Conservation (phyloP, 1,284 basidiomycete species). For the Phylloporus gajari region DNA sequence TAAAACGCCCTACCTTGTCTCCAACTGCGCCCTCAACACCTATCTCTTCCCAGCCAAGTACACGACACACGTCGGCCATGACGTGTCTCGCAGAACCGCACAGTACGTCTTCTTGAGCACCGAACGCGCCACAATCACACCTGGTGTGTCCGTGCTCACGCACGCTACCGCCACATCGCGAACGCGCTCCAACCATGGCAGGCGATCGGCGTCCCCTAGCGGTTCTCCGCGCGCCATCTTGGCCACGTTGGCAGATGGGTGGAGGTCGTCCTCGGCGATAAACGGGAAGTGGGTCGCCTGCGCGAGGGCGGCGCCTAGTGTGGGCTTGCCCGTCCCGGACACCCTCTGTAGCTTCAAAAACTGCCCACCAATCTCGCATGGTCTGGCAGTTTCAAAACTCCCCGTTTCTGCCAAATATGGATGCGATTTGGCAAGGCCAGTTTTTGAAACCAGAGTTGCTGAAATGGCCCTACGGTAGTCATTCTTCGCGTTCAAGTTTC, state of each 20-base stretch:
- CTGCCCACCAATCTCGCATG: too few relatives aligned
- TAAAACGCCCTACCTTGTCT: conserved; percentile 83
- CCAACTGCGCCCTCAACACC: conserved; percentile 77
- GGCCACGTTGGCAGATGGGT: conserved; percentile 82
- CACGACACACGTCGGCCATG: conserved; percentile 77
- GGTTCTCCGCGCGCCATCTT: conserved; percentile 90
- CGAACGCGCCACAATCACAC: conserved; percentile 88
- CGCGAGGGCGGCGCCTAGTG: conserved; percentile 77
- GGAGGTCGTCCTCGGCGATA: conserved; percentile 91
- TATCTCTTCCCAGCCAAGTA: conserved; percentile 83
- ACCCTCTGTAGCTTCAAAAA: conserved; percentile 80
- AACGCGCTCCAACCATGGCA: conserved; percentile 86
- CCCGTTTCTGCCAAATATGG: too few relatives aligned
- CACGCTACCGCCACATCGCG: conserved; percentile 70
- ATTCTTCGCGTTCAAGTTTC: too few relatives aligned
- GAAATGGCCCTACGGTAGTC: too few relatives aligned
- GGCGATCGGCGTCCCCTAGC: conserved; percentile 83
- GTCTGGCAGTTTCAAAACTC: too few relatives aligned
- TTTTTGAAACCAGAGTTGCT: too few relatives aligned
- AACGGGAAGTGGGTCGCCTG: conserved; percentile 74
- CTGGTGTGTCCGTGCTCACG: conserved; percentile 55
- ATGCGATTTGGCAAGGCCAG: too few relatives aligned
- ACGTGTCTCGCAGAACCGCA: conserved; percentile 71
- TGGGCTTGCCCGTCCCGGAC: conserved; percentile 89
- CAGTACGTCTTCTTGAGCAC: conserved; percentile 86